These are phyloP conservation scores for Penicillium capsulatum DNA, from an alignment of 2,329 filamentous ascomycete species.

Conservation along the genomic window DNA sequence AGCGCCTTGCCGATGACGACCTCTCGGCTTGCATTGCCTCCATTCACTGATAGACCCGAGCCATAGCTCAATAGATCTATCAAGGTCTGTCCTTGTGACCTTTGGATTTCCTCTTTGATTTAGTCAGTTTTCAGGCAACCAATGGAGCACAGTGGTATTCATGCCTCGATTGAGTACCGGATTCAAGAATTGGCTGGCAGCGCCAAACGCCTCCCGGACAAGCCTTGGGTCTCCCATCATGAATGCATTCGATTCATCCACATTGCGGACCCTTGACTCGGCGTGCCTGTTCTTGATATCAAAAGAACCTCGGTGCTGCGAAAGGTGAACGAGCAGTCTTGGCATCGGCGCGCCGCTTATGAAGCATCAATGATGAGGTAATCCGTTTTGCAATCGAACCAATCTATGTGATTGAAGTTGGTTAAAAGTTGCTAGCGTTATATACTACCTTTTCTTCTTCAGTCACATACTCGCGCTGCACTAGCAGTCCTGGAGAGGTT, in stretches of 20 bases:
- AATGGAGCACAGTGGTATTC: constrained; percentile 17
- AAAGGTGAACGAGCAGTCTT: constrained; percentile 2
- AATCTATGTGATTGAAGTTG: too few relatives aligned
- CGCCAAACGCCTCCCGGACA: constrained; percentile 32
- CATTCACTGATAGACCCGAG: constrained; percentile 5
- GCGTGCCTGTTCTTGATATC: not conserved
- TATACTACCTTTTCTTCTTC: too few relatives aligned
- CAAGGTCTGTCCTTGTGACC: constrained; percentile 32
- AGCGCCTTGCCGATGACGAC: constrained; percentile 34
- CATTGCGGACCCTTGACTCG: too few relatives aligned
- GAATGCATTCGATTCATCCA: not conserved
- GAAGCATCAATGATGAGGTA: not conserved
- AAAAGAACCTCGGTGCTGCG: constrained; percentile 1
- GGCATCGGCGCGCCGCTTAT: not conserved
- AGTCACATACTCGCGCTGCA: too few relatives aligned
- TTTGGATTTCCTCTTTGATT: constrained; percentile 38
- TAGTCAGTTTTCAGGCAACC: constrained; percentile 26
- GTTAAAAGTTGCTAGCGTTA: too few relatives aligned
- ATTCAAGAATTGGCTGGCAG: constrained; percentile 34
- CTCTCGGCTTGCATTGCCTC: constrained; percentile 21
- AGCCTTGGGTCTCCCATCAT: constrained; percentile 29
- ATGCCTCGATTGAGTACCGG: constrained; percentile 42
- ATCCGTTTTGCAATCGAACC: too few relatives aligned
- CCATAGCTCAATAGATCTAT: constrained; percentile 31
- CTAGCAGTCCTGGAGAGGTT: too few relatives aligned